These are phyloP conservation scores for Emergomyces orientalis DNA, from an alignment of 2,329 filamentous ascomycete genomes.

Conservation along the genomic window DNA sequence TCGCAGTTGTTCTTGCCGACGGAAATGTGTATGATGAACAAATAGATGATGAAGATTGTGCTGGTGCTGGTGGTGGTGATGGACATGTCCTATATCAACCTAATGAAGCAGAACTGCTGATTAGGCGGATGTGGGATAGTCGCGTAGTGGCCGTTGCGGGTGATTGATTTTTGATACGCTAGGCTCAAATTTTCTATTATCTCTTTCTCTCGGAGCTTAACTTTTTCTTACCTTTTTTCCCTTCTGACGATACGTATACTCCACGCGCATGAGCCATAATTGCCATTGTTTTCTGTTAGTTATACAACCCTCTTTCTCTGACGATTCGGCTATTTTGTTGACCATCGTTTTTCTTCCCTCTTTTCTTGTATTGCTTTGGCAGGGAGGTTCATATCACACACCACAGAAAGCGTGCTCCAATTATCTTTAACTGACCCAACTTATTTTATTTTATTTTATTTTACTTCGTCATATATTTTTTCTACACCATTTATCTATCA, in stretches of 20 bases:
- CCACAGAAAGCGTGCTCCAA: neutral
- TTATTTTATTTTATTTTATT: neutral
- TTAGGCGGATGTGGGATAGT: constrained; percentile 38
- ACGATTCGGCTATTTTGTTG: neutral
- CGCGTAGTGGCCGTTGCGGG: constrained; percentile 32
- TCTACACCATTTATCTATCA: neutral
- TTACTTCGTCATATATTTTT: neutral
- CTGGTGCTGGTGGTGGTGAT: neutral
- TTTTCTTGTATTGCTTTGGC: neutral
- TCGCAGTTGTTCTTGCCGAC: constrained; percentile 20
- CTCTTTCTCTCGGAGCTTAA: neutral
- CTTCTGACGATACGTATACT: neutral
- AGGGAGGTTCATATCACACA: neutral
- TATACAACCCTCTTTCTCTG: neutral
- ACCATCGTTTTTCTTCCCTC: neutral
- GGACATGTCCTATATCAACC: constrained; percentile 16
- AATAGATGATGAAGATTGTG: constrained; percentile 4
- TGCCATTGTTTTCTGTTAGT: neutral
- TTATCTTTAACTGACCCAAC: neutral
- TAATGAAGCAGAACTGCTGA: constrained; percentile 31
- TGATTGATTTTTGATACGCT: constrained; percentile 10
- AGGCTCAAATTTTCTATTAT: neutral
- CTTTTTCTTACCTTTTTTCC: neutral
- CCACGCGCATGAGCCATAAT: neutral
- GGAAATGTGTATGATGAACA: constrained; percentile 8